Base-by-base conservation (phyloP, 129 eudicot species). In the Tagetes erecta region DNA sequence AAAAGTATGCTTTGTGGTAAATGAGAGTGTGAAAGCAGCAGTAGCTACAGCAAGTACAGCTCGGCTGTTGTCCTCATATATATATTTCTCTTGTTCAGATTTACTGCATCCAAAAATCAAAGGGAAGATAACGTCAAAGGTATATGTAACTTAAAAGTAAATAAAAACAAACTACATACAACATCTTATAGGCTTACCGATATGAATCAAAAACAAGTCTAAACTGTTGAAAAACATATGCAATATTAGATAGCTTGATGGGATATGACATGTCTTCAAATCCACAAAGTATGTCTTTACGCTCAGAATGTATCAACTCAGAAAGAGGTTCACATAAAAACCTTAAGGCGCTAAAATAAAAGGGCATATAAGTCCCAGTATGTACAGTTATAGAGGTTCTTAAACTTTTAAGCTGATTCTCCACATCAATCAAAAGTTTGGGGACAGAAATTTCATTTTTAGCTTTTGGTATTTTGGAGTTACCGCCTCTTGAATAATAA, bases 291-390 rank as follows among this genome's bases (percentile, higher is more conserved):
- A 88, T 70, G 36, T 66, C 87, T 78, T 76, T 82, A 70, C 88
- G 85, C 71, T 86, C 79, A 60, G 81, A 85, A 34, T 70, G 74
- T 33, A 94, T 77, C 71, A 86, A 60, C 51, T 88, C 87, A 11
- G 96, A 86, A 67, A 94, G 82, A 67, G 90, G 87, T 78, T 80
- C 83, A 59, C 97, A 90, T 73, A 94, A 76, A 64, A 85, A 91
- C 52, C 83, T 87, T 66, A 88, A 77, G 37, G 99, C 91, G 58
- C 72, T 82, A 55, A 70, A 87, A 81, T 87, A 84, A 44, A 75
- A 87, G 5, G 73, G 57, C 67, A 78, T 53, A 31, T 68, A 70
- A 55, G 81, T 30, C 59, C 68, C 79, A 35, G 76, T 50, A 36
- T 77, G 65, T 76, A 52, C 12, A 56, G 73, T 55, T n/a, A 67